Percentiles rank a stretch among this genome's conserved stretches.
Evolutionary conservation across 768 basidiomycete genomes (phyloP).

Genomic region (Mycena epipterygia): DNA sequence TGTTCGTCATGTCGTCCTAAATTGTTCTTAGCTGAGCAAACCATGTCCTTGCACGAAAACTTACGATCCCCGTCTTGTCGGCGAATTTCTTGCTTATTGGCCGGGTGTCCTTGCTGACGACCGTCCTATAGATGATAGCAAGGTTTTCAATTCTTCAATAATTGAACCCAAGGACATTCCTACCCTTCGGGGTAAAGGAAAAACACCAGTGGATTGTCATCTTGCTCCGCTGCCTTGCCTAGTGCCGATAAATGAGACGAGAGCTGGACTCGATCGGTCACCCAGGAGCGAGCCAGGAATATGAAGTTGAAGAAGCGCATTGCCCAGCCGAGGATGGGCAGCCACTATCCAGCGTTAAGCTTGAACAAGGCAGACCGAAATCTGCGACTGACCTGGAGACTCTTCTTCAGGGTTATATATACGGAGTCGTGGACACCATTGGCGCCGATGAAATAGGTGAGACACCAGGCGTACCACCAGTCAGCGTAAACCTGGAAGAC

Average conservation of each 20-base stretch:
- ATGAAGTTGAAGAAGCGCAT: constrained; percentile 98
- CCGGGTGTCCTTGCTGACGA: constrained; percentile 88
- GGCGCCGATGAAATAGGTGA: constrained; percentile 78
- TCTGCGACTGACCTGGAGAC: constrained; percentile 72
- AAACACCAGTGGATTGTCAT: constrained; percentile 82
- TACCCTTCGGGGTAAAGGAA: constrained; percentile 97
- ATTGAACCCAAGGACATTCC: too few relatives aligned
- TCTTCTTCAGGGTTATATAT: constrained; percentile 94
- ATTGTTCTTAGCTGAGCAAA: neutral
- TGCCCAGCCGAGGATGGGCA: constrained; percentile 93
- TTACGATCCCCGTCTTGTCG: constrained; percentile 88
- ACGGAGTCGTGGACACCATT: constrained; percentile 77
- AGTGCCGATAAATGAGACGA: constrained; percentile 75
- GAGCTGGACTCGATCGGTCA: constrained; percentile 81
- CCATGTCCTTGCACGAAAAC: constrained; percentile 47
- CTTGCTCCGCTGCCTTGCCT: constrained; percentile 75
- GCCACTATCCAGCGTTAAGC: constrained; percentile 45
- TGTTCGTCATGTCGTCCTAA: constrained; percentile 83
- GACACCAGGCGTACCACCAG: constrained; percentile 92
- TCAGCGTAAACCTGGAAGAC: constrained; percentile 75
- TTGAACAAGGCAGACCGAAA: neutral
- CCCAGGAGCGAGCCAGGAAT: constrained; percentile 93
- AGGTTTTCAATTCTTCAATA: too few relatives aligned
- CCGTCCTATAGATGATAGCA: too few relatives aligned
- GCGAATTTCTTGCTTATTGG: constrained; percentile 91